These are phyloP conservation scores for Mortierella sp. DNA, from an alignment of 371 early-diverging fungal genomes.

Conservation along the genomic window DNA sequence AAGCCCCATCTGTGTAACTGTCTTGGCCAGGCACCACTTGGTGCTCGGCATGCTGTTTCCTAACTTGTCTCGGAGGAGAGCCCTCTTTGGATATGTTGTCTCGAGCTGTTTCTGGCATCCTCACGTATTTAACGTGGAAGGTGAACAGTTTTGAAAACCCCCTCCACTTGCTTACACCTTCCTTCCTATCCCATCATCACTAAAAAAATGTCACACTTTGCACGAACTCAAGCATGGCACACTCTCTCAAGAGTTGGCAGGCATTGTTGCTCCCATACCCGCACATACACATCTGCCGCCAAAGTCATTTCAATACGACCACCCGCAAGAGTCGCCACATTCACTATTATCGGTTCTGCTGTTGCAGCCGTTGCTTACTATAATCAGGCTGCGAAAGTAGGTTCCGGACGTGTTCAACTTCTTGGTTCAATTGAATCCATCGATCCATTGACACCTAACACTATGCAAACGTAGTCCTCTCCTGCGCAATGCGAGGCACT, in stretches of 20 bases:
- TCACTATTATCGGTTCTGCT: neutral
- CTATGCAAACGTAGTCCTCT: too few relatives aligned
- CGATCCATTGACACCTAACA: neutral
- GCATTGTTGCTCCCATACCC: neutral
- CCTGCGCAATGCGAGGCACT: constrained; percentile 2
- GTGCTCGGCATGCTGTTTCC: too few relatives aligned
- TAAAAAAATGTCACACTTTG: neutral
- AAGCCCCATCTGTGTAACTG: too few relatives aligned
- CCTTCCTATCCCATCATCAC: too few relatives aligned
- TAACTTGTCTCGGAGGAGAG: too few relatives aligned
- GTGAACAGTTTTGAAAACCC: too few relatives aligned
- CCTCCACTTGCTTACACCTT: too few relatives aligned
- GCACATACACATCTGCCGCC: constrained; percentile 7
- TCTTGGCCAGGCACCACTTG: too few relatives aligned
- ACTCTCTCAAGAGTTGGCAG: neutral
- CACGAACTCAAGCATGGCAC: neutral
- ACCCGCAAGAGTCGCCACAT: neutral
- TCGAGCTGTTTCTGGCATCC: too few relatives aligned
- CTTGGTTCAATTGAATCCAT: neutral
- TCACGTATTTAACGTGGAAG: too few relatives aligned
- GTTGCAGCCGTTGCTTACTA: constrained; percentile 8
- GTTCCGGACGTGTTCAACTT: neutral
- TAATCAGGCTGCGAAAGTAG: neutral
- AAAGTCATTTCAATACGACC: neutral
- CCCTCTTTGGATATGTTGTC: too few relatives aligned